Evolutionary conservation across 2,329 filamentous ascomycete species (phyloP).

Genomic region (Macrophomina phaseolina): DNA sequence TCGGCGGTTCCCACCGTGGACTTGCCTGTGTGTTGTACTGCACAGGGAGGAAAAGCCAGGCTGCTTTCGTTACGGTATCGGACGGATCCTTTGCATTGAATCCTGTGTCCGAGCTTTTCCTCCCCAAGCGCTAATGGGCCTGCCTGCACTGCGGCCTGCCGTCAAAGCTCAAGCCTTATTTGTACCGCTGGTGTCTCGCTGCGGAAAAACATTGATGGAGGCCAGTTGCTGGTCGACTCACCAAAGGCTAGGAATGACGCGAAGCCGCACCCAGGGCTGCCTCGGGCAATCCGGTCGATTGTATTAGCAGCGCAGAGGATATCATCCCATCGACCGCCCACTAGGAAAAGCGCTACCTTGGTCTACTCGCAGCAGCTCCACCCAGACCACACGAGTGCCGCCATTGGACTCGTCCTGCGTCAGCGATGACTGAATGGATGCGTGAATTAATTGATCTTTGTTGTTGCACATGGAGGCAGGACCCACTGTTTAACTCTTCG

Average conservation of each 20-base stretch:
- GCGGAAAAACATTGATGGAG: constrained; percentile 3
- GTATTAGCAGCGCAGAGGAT: background rate
- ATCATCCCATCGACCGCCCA: background rate
- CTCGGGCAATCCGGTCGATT: background rate
- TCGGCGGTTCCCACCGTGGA: no score
- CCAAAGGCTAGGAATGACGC: background rate
- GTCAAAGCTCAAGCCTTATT: constrained; percentile 22
- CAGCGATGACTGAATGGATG: background rate
- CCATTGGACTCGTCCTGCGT: background rate
- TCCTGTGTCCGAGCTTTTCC: background rate
- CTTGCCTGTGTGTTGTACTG: no score
- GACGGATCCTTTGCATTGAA: background rate
- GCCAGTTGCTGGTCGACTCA: background rate
- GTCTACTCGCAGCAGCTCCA: background rate
- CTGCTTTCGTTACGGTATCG: background rate
- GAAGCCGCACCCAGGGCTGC: background rate
- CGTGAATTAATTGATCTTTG: constrained; percentile 1
- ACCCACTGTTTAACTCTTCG: constrained; percentile 12
- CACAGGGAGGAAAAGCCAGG: no score
- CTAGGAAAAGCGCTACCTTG: background rate
- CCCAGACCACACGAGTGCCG: background rate
- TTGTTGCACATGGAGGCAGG: background rate
- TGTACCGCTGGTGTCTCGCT: constrained; percentile 1
- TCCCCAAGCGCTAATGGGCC: background rate
- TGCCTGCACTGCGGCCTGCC: background rate